Base-by-base conservation (phyloP, 2,329 filamentous ascomycete species). In the Exophiala dermatitidis region DNA sequence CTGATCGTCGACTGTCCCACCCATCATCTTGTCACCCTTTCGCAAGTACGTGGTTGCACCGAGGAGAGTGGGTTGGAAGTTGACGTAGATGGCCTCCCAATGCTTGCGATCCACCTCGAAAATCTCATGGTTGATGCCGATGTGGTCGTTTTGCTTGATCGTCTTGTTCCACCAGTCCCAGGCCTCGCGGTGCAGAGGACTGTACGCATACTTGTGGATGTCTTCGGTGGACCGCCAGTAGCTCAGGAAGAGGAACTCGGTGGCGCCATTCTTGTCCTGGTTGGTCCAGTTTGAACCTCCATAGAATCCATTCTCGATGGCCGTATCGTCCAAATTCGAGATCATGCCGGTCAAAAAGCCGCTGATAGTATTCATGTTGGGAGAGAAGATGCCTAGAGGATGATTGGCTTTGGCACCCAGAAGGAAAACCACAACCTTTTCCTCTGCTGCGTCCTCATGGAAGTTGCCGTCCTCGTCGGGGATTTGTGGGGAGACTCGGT, bases 81-180 rank as follows among this genome's bases (percentile, higher is more conserved):
- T 72, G 10, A 69, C 59, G 57, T 73, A 74, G 41, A 76, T 68
- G 29, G 63, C 69, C 66, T 76, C 73, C 68, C 71, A 75, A 10
- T 67, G 59, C 1, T 68, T 65, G 38, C 53, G 61, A 2, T 70
- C 69, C 3, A 67, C 68, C 45, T 68, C 64, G 61, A 71, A 76
- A 2, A 69, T 66, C 65, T 77, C 74, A 57, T 77, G 74, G 51
- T 63, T 73, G 59, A 77, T 76, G 26, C 66, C 65, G 9, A 77
- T 50, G 54, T 75, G 68, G 30, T 66, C 61, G 46, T 67, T 60
- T 4, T 69, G 47, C 54, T 68, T 67, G 19, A 62, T 53, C 4
- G 63, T 66, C 45, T 62, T 62, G 32, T 70, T 69, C 71, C 71
- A 77, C 72, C 72, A 76, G 30, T 66, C 63, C 72, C 72, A 71